A percentile compares a stretch with the other conserved stretches of the same genome.
Conservation (phyloP, 225 moss, liverwort and hornwort genomes). For the Climacium dendroides region DNA sequence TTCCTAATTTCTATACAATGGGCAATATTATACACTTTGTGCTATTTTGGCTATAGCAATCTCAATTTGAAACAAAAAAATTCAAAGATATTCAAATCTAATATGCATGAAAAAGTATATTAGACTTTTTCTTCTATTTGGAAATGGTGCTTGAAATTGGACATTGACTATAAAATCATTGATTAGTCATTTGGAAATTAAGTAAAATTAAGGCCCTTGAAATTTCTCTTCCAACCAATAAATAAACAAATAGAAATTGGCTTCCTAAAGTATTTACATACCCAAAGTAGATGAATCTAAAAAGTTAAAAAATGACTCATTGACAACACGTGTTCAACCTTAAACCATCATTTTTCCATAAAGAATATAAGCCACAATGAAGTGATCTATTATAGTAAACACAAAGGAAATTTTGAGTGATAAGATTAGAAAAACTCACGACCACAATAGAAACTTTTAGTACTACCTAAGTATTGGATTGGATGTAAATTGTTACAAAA, state of each 20-base stretch:
- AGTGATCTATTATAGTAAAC: neutral
- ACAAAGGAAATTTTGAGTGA: neutral
- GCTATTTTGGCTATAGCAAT: neutral
- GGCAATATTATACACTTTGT: neutral
- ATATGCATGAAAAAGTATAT: neutral
- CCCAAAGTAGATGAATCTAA: neutral
- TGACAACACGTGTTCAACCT: neutral
- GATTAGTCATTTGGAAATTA: neutral
- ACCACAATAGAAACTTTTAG: neutral
- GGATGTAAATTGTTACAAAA: too few species aligned
- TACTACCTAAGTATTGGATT: neutral
- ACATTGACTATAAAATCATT: neutral
- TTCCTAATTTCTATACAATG: neutral
- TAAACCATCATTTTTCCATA: neutral
- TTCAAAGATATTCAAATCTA: neutral
- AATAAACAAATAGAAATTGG: rapidly evolving
- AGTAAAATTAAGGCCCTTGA: neutral
- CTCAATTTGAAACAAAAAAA: neutral
- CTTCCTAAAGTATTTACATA: neutral
- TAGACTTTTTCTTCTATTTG: neutral
- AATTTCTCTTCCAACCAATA: neutral
- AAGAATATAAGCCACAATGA: neutral
- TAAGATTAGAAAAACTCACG: neutral
- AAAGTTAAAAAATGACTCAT: neutral
- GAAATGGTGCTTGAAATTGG: neutral